Evolutionary conservation across 352 stramenopile genomes (phyloP).

Genomic region (Globisporangium radiosum): DNA sequence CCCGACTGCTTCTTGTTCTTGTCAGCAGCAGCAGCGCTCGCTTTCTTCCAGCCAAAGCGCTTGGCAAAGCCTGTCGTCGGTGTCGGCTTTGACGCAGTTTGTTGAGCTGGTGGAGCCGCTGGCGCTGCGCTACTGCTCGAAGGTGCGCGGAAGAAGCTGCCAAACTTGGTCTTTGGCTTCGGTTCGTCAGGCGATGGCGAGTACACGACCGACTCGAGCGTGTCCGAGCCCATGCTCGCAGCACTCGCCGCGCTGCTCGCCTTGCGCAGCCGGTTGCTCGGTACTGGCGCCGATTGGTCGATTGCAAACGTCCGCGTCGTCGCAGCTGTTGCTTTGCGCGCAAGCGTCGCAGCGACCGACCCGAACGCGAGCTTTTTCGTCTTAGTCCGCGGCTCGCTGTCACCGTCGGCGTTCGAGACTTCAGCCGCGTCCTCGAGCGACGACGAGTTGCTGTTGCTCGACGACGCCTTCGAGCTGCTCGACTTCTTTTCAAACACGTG

Average conservation of each 20-base stretch:
- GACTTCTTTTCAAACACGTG: slow-evolving; percentile 16
- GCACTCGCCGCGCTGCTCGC: slow-evolving; percentile 11
- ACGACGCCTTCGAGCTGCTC: slow-evolving; percentile 13
- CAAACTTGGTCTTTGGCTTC: slow-evolving; percentile 16
- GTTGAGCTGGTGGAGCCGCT: slow-evolving; percentile 1
- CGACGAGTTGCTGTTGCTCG: slow-evolving; percentile 12
- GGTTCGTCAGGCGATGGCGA: slow-evolving; percentile 6
- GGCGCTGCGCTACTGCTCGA: not conserved
- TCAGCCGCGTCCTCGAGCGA: slow-evolving; percentile 7
- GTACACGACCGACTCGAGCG: slow-evolving; percentile 14
- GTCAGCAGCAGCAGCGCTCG: not conserved
- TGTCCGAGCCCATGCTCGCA: slow-evolving; percentile 5
- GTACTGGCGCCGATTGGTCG: slow-evolving; percentile 6
- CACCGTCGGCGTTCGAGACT: not conserved
- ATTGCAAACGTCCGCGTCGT: slow-evolving; percentile 8
- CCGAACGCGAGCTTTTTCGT: slow-evolving; percentile 4
- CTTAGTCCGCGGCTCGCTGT: not conserved
- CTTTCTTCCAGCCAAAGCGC: slow-evolving; percentile 19
- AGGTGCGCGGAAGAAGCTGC: slow-evolving; percentile 5
- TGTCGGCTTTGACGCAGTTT: slow-evolving; percentile 2
- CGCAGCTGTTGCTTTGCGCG: slow-evolving; percentile 5
- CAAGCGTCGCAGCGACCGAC: slow-evolving; percentile 12
- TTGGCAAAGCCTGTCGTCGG: slow-evolving; percentile 10
- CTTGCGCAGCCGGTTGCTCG: slow-evolving; percentile 14
- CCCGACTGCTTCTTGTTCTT: not conserved